A percentile compares a stretch with the other conserved stretches of the same genome.
phyloP scores from a whole-genome alignment of 768 basidiomycete genomes.

The Lactifluus subvellereus region DNA sequence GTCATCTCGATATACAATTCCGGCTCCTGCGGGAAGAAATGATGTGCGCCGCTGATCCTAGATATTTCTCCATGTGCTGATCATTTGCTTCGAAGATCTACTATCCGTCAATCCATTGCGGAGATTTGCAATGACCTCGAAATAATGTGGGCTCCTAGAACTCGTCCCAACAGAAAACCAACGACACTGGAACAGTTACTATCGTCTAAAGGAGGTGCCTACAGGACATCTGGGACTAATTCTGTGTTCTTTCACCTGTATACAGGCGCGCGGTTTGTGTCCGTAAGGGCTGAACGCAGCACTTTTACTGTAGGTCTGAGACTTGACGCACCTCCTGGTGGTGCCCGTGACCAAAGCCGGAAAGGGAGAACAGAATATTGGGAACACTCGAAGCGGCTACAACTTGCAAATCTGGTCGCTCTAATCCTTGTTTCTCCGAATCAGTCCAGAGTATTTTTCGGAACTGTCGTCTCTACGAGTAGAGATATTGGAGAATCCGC shows the following conservation, averaged over 20 bases:
- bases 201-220: slow-evolving; percentile 49
- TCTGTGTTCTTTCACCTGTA: slow-evolving; percentile 58
- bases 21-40: slow-evolving; percentile 67
- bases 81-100: slow-evolving; percentile 5
- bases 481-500: slow-evolving; percentile 44
- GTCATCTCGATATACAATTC: slow-evolving; percentile 69
- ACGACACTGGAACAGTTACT: slow-evolving; percentile 43
- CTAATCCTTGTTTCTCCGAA: slow-evolving; percentile 37
- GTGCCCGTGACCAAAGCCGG: slow-evolving; percentile 39
- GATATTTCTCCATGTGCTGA: not conserved
- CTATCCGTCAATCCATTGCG: slow-evolving; percentile 20
- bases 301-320: slow-evolving; percentile 44
- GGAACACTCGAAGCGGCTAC: slow-evolving; percentile 56
- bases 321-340: slow-evolving; percentile 50
- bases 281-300: slow-evolving; percentile 42
- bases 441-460: slow-evolving; percentile 41
- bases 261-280: slow-evolving; percentile 43
- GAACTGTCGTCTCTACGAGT: slow-evolving; percentile 40
- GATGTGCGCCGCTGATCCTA: slow-evolving; percentile 38
- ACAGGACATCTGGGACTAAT: slow-evolving; percentile 42
- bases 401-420: slow-evolving; percentile 58
- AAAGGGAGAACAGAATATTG: slow-evolving; percentile 47
- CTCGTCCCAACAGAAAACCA: slow-evolving; percentile 14
- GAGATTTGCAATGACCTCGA: slow-evolving; percentile 18
- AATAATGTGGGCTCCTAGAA: slow-evolving; percentile 10